Percentiles rank a stretch among this genome's conserved stretches.
phyloP scores from a whole-genome alignment of 1,284 basidiomycete species.

The Coniophora puteana region DNA sequence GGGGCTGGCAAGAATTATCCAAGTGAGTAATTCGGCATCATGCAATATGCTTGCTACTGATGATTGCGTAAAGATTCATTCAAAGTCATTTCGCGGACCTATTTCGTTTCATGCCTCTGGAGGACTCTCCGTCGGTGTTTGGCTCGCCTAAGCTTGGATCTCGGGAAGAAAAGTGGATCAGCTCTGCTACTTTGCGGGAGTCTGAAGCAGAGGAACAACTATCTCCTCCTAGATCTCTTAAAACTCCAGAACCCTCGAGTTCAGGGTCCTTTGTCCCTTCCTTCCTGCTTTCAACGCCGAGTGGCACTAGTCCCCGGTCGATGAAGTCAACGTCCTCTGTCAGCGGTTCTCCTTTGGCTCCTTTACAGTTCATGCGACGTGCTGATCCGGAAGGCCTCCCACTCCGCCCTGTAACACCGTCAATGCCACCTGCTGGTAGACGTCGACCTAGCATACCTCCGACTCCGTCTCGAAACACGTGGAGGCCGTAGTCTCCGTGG shows the following conservation, averaged over 20 bases:
- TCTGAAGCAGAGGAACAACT: slow-evolving; percentile 37
- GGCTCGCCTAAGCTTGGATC: slow-evolving; percentile 33
- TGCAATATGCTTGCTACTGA: slow-evolving; percentile 11
- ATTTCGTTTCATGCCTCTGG: slow-evolving; percentile 58
- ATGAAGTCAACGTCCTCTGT: slow-evolving; percentile 41
- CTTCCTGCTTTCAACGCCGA: slow-evolving; percentile 46
- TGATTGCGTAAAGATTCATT: slow-evolving; percentile 64
- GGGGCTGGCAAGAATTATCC: slow-evolving; percentile 90
- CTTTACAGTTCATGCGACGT: slow-evolving; percentile 55
- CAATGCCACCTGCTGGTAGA: slow-evolving; percentile 31
- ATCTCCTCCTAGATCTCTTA: slow-evolving; percentile 49
- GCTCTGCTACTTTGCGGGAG: slow-evolving; percentile 66
- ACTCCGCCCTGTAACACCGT: slow-evolving; percentile 40
- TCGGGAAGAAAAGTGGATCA: slow-evolving; percentile 78
- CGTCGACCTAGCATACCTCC: slow-evolving; percentile 29
- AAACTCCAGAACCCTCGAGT: slow-evolving; percentile 69
- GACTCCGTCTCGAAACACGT: slow-evolving; percentile 31
- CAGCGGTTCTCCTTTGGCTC: slow-evolving; percentile 48
- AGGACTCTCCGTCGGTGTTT: slow-evolving; percentile 52
- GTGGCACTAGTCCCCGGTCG: slow-evolving; percentile 41
- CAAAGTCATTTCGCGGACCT: slow-evolving; percentile 81
- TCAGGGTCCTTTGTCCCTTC: slow-evolving; percentile 40
- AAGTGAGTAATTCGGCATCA: slow-evolving; percentile 50
- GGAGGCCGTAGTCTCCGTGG: slow-evolving; percentile 26
- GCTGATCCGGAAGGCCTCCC: slow-evolving; percentile 38